phyloP scores from a whole-genome alignment of 2,329 filamentous ascomycete genomes.

The Hymenoscyphus occultus region DNA sequence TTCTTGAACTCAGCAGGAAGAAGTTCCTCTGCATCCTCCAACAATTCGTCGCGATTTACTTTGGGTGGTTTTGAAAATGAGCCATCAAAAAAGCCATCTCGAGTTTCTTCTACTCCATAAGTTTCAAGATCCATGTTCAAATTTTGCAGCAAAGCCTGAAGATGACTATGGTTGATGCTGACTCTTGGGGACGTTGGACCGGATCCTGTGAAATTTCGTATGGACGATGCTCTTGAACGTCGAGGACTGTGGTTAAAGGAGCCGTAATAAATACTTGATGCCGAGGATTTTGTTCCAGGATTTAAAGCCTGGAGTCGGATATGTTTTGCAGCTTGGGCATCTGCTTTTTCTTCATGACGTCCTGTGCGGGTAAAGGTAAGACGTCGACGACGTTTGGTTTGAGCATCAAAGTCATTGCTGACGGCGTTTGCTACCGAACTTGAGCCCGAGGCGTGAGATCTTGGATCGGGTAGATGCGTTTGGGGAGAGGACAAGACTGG shows the following conservation, averaged over 20 bases:
- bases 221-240: constrained; percentile 27
- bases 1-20: constrained; percentile 48
- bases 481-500: constrained; percentile 6
- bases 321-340: constrained; percentile 25
- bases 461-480: constrained; percentile 5
- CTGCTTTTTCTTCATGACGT: constrained; percentile 23
- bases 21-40: constrained; percentile 43
- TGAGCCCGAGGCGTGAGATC: background rate
- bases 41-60: constrained; percentile 40
- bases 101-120: constrained; percentile 43
- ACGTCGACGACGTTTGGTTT: constrained; percentile 24
- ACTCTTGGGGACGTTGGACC: constrained; percentile 29
- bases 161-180: constrained; percentile 33
- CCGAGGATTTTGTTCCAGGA: constrained; percentile 22
- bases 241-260: constrained; percentile 34
- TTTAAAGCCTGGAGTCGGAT: constrained; percentile 29
- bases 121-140: constrained; percentile 40
- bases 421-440: constrained; percentile 6
- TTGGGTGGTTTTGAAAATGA: constrained; percentile 42
- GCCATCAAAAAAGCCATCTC: constrained; percentile 45
- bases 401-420: background rate
- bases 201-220: constrained; percentile 27
- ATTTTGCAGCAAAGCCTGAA: constrained; percentile 35
- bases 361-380: constrained; percentile 12
- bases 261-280: constrained; percentile 36